phyloP scores from a whole-genome alignment of 345 rosid species.

The Firmiana major region DNA sequence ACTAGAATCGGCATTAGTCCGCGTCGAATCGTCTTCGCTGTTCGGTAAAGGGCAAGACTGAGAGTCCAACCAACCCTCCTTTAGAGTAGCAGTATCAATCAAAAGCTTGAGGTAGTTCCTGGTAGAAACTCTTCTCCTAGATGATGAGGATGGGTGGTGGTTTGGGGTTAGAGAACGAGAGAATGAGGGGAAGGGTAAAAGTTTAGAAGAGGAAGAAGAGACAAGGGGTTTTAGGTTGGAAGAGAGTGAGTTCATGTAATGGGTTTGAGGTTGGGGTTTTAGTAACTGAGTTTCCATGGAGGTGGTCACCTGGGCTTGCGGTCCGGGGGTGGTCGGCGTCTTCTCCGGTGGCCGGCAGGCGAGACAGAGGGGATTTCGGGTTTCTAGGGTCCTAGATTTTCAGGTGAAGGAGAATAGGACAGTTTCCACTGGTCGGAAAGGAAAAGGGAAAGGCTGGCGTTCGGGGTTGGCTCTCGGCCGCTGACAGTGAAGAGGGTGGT shows the following conservation, averaged over 20 bases:
- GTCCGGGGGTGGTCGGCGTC: no score
- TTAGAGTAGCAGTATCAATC: constrained; percentile 36
- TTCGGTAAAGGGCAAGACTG: constrained; percentile 37
- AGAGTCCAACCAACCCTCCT: constrained; percentile 63
- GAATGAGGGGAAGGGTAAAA: constrained; percentile 3
- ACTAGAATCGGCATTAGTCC: constrained; percentile 25
- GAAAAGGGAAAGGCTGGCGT: no score
- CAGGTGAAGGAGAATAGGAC: no score
- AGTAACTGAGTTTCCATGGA: constrained; percentile 4
- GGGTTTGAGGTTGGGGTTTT: constrained; percentile 11
- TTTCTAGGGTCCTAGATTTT: no score
- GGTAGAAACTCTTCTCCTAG: constrained; percentile 10
- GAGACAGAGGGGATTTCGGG: no score
- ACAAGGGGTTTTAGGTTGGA: constrained; percentile 34
- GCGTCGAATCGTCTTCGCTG: constrained; percentile 12
- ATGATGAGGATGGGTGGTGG: constrained; percentile 1
- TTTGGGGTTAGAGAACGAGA: neutral
- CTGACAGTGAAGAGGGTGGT: no score
- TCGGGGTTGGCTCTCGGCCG: no score
- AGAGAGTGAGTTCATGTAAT: constrained; percentile 26
- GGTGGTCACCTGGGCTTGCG: no score
- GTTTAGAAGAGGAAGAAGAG: neutral
- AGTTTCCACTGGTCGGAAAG: no score
- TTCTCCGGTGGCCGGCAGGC: no score
- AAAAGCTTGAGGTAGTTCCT: constrained; percentile 16